Evolutionary conservation across 805 yeast genomes (phyloP), one percentile per base, ranked within the genome.

Genomic region (Vanderwaltozyma tropicalis): DNA sequence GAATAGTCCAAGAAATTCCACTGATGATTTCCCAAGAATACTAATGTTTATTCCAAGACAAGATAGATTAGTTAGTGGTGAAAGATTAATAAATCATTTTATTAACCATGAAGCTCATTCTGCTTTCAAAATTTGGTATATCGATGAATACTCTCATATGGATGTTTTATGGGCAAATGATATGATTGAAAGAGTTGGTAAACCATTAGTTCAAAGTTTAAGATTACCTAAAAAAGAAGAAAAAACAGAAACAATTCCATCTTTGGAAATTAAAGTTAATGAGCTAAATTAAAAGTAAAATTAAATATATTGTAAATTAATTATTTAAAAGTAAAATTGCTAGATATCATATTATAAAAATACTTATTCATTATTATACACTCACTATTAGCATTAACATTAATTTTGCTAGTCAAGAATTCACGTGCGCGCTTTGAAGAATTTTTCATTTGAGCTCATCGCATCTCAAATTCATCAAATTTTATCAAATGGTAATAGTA

Each of bases 91-190:
- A 10, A 62, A 76, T 15, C 88, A 89, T 50, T 68, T 89, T 60
- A 58, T 65, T 14, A 60, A 67, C 28, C 66, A 67, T 42, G 97
- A 89, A 59, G 52, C 53, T 12, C 50, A 50, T 12, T 45, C 45
- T 2, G 32, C 50, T 16, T 63, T 49, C 45, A 54, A 57, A 15
- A 53, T 58, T 16, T 53, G 61, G 46, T 52, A 49, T 24, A 50
- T 89, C 5, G 71, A 73, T 0, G 71, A 68, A 9, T 89, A 89
- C 56, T 76, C 87, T 14, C 98, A 89, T 59, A 62, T 89, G 37
- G 98, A 89, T 59, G 95, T 87, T 1, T 64, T 88, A 12, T 89
- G 98, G 98, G 89, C 96, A 0, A 76, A 72, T 50, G 88, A 84
- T 52, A 78, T 78, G 1, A 66, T 74, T 20, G 76, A 74, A 4